Percentiles rank a stretch among this genome's conserved stretches.
phyloP scores from a whole-genome alignment of 352 stramenopile species.

The Pythium dissotocum region DNA sequence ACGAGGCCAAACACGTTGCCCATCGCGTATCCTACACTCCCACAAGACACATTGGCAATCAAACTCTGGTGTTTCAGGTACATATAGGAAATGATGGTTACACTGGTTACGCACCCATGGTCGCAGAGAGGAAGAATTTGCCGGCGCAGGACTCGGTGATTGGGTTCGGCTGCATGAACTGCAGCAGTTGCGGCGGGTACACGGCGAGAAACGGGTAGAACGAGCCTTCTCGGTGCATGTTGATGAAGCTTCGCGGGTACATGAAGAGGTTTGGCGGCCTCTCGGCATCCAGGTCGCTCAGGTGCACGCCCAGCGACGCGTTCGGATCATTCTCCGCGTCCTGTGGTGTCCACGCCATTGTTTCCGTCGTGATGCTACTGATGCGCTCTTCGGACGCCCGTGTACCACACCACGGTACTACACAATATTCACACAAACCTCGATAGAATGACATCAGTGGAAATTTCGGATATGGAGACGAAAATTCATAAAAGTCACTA shows the following conservation, averaged over 20 bases:
- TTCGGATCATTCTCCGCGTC: constrained; percentile 43
- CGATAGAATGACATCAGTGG: background rate
- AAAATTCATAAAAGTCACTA: background rate
- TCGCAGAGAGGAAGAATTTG: constrained; percentile 81
- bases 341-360: constrained; percentile 11
- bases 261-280: constrained; percentile 77
- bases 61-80: background rate
- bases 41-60: background rate
- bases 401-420: constrained; percentile 1
- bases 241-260: constrained; percentile 69
- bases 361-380: constrained; percentile 5
- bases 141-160: constrained; percentile 76
- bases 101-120: constrained; percentile 49
- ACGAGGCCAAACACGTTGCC: constrained; percentile 79
- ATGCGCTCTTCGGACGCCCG: background rate
- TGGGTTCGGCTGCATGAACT: constrained; percentile 70
- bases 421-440: background rate
- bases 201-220: constrained; percentile 71
- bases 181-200: constrained; percentile 67
- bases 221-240: constrained; percentile 47
- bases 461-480: background rate
- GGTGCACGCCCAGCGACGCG: constrained; percentile 49
- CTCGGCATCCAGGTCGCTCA: constrained; percentile 57
- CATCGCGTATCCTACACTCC: constrained; percentile 74
- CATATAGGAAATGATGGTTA: background rate